A percentile compares a stretch with the other conserved stretches of the same genome.
Conservation (phyloP, 352 stramenopile species). For the Discostella stelligera region DNA sequence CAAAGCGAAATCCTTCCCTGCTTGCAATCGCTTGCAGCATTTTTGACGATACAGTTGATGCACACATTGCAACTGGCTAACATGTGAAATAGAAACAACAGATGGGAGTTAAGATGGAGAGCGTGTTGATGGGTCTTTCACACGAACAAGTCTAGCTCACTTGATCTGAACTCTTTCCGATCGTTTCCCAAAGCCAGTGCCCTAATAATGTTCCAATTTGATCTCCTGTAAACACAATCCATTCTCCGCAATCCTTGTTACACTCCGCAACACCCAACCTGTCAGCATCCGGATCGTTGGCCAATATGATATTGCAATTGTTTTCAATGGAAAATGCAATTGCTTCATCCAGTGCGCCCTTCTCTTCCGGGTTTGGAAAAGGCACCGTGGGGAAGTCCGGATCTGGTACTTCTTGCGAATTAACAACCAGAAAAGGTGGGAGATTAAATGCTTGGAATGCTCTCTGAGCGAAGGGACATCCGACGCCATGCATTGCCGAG, state of each 20-base stretch:
- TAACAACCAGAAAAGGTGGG: slow-evolving; percentile 86
- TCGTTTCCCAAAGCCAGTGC: slow-evolving; percentile 86
- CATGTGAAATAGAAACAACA: slow-evolving; percentile 2
- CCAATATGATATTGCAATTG: slow-evolving; percentile 88
- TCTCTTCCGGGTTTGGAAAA: slow-evolving; percentile 98
- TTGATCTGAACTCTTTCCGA: slow-evolving; percentile 63
- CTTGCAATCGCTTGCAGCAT: slow-evolving; percentile 91
- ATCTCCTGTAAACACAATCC: slow-evolving; percentile 97
- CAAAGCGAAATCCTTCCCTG: slow-evolving; percentile 91
- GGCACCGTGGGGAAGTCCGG: slow-evolving; percentile 94
- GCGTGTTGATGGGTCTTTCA: background rate
- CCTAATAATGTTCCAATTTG: slow-evolving; percentile 95
- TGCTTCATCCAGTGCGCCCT: slow-evolving; percentile 92
- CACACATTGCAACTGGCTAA: slow-evolving; percentile 85
- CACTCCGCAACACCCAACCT: slow-evolving; percentile 93
- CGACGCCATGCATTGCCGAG: slow-evolving; percentile 96
- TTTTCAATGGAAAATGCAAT: slow-evolving; percentile 87
- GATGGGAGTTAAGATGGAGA: background rate
- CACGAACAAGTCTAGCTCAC: slow-evolving; percentile 27
- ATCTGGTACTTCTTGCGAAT: slow-evolving; percentile 90
- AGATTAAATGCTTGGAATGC: slow-evolving; percentile 89
- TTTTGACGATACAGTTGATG: slow-evolving; percentile 95
- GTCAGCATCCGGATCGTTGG: slow-evolving; percentile 98
- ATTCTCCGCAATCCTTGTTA: slow-evolving; percentile 83
- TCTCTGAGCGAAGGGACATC: slow-evolving; percentile 88